Base-by-base conservation (phyloP, 179 eudicot genomes). In the Heliamphora pulchella region DNA sequence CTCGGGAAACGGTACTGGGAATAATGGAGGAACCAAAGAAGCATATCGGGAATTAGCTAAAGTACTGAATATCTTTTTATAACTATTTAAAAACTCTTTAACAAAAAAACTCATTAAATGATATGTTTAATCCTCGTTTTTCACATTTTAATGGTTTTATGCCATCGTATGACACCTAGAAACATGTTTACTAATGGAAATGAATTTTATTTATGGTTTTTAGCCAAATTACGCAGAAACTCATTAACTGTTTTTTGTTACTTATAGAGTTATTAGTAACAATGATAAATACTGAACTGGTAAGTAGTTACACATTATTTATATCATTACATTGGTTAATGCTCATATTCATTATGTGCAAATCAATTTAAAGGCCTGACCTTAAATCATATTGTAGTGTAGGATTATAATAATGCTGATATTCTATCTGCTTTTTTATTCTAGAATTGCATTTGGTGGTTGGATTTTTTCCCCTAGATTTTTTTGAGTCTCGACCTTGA, bases 381-480 rank as follows among this genome's bases (percentile, higher is more conserved):
- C 20, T 73, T 53, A 15, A 51, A 71, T 48, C 5, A 3, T 13
- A 11, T 10, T 18, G 15, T 50, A n/a, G 58, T 51, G 44, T 50
- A 50, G 8, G 58, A 72, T 51, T 51, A 51, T 71, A 71, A n/a
- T 14, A 71, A 71, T 48, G 5, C 20, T 10, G 44, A 62, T 3
- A 71, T 71, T 50, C 58, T 50, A 15, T 8, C 17, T 22, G 13
- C 46, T 50, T 72, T 71, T 14, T 50, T 22, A 20, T 72, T 8
- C n/a, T 53, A 51, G 46, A 41, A 71, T 71, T 71, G 22, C 74
- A 71, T 71, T 71, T 71, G 9, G 57, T 51, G 43, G 43, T 72
- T 72, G 44, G 76, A 72, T 72, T 72, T 20, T 44, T 44, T 18
- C 43, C 2, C 75, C 20, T 31, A 31, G 31, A 31, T 31, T 31